Evolutionary conservation across 2,329 filamentous ascomycete genomes (phyloP).

Genomic region (Aciculosporium take): DNA sequence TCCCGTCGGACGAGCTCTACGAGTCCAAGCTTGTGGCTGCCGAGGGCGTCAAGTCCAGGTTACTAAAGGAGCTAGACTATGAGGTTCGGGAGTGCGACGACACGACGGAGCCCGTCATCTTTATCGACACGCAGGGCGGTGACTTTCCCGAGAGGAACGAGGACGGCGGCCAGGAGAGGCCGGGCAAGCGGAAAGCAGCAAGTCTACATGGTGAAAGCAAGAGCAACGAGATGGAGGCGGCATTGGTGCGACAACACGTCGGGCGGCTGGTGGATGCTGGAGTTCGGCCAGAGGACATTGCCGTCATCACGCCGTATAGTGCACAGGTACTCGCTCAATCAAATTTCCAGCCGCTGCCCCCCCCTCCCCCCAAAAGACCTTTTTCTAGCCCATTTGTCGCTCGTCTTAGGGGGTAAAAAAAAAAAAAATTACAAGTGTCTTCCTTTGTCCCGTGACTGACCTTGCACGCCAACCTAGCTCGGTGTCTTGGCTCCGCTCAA

Average conservation of each 20-base stretch:
- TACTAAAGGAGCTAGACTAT: constrained; percentile 68
- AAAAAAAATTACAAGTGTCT: neutral
- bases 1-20: constrained; percentile 82
- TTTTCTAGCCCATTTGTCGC: too few species aligned
- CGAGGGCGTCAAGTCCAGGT: constrained; percentile 57
- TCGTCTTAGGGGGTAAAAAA: neutral
- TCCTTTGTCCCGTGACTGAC: constrained; percentile 1
- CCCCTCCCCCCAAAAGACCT: too few species aligned
- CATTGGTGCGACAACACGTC: constrained; percentile 67
- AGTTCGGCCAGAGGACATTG: constrained; percentile 70
- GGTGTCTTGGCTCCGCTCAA: constrained; percentile 68
- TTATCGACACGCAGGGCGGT: constrained; percentile 92
- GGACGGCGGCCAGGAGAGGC: constrained; percentile 44
- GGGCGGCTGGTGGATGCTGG: constrained; percentile 62
- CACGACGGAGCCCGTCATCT: constrained; percentile 74
- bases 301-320: constrained; percentile 92
- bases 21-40: constrained; percentile 68
- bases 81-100: constrained; percentile 69
- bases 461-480: constrained; percentile 35
- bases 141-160: constrained; percentile 76
- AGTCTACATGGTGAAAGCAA: constrained; percentile 50
- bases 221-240: constrained; percentile 82
- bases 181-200: constrained; percentile 30
- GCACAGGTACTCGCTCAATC: constrained; percentile 47
- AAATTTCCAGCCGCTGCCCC: neutral